Evolutionary conservation across 106 monocot genomes (phyloP).

Genomic region (Allium cepa): DNA sequence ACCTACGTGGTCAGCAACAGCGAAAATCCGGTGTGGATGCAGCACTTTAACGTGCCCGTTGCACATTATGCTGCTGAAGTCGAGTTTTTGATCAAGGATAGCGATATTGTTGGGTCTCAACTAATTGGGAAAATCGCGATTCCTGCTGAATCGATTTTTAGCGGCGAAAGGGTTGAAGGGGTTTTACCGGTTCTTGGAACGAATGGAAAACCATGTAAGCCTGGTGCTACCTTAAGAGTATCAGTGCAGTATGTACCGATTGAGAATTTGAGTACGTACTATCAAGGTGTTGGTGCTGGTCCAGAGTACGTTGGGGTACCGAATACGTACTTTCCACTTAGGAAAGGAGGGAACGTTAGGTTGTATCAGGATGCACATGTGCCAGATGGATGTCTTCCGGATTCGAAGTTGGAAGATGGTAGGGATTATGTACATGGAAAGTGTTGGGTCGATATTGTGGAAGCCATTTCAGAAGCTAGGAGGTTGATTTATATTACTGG

Average conservation of each 20-base stretch:
- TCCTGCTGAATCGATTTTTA: slow-evolving; percentile 43
- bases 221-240: slow-evolving; percentile 51
- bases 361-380: slow-evolving; percentile 92
- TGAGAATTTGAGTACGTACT: slow-evolving; percentile 48
- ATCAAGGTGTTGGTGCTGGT: slow-evolving; percentile 43
- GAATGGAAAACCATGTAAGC: slow-evolving; percentile 73
- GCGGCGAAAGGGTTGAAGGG: slow-evolving; percentile 60
- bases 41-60: slow-evolving; percentile 78
- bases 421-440: slow-evolving; percentile 56
- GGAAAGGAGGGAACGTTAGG: slow-evolving; percentile 50
- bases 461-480: slow-evolving; percentile 56
- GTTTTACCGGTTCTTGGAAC: slow-evolving; percentile 44
- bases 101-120: slow-evolving; percentile 70
- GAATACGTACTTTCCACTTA: slow-evolving; percentile 72
- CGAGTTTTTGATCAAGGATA: slow-evolving; percentile 74
- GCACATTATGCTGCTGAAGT: slow-evolving; percentile 70
- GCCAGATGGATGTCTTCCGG: slow-evolving; percentile 59
- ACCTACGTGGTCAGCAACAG: slow-evolving; percentile 79
- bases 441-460: slow-evolving; percentile 75
- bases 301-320: slow-evolving; percentile 59
- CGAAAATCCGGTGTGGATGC: slow-evolving; percentile 87
- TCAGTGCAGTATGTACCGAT: slow-evolving; percentile 73
- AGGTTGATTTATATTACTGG: slow-evolving; percentile 74
- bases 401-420: slow-evolving; percentile 39
- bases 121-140: slow-evolving; percentile 68